Evolutionary conservation across 23 red algal species (phyloP), one percentile per base, ranked within the genome.

Genomic region (Gracilaria vermiculophylla): DNA sequence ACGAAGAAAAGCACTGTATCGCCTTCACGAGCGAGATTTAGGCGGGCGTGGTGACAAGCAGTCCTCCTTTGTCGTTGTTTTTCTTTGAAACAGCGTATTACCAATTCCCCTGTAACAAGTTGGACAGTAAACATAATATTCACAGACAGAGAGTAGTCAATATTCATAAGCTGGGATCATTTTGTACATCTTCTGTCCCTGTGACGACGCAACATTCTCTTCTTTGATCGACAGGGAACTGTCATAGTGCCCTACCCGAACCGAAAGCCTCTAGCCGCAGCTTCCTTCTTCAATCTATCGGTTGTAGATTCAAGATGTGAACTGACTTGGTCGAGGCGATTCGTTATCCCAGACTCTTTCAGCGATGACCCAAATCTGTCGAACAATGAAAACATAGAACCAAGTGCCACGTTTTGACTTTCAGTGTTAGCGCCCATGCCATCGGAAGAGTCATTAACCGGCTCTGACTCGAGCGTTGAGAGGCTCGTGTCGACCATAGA

Each of bases 231-330:
- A 35, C 28, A 24, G 1, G 29, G 13, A 3, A 34, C 29, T 13
- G 58, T 2, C 16, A 5, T 31, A 64, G 0, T 27, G 23, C 24
- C 6, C 62, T 55, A 66, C n/a, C 81, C 81, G 55, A 85, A 85
- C 32, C 81, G 81, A 71, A 85, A 88, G 4, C 84, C 69, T 65
- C 69, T 36, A 6, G 84, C 84, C 16, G 84, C 84, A 31, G 84
- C 84, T 88, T 88, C 84, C 36, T 77, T 76, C 69, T 88, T 88
- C 24, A 88, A 21, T 57, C 84, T 67, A 23, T 88, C 84, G 7
- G 84, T 88, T 3, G 84, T 88, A 60, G 84, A 88, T 78, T 88
- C 84, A 36, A 88, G 77, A 55, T 88, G 84, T 34, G 84, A 88
- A 49, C 84, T 88, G 35, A 88, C 84, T 56, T 88, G 84, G 74